Percentiles rank a stretch among this genome's conserved stretches.
Evolutionary conservation across 305 asterid genomes (phyloP).

Genomic region (Fraxinus floribunda): DNA sequence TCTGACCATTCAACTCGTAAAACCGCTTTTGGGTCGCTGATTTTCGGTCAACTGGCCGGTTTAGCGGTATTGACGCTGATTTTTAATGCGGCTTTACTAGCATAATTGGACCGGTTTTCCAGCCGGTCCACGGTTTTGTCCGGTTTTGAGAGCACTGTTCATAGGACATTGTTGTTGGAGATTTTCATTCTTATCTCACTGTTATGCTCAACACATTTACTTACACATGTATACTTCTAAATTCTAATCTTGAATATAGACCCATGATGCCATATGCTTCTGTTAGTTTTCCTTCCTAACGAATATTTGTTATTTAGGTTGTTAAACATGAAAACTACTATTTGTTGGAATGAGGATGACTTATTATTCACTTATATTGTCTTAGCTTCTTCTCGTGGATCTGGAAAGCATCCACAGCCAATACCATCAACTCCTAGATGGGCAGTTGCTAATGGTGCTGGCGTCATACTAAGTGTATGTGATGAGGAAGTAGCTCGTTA

Average conservation of each 20-base stretch:
- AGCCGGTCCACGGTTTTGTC: not conserved
- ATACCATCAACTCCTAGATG: conserved; percentile 98
- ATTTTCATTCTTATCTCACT: not conserved
- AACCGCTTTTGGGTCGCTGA: not conserved
- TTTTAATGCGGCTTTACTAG: not conserved
- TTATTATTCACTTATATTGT: conserved; percentile 19
- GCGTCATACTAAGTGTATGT: conserved; percentile 98
- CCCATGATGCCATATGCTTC: not conserved
- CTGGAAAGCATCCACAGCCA: conserved; percentile 99
- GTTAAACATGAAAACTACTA: conserved; percentile 11
- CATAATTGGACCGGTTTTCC: not conserved
- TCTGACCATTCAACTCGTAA: not conserved
- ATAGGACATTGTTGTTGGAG: not conserved
- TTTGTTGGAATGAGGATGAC: conserved; percentile 18
- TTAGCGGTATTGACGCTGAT: not conserved
- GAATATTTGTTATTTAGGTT: not conserved
- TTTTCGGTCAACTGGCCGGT: not conserved
- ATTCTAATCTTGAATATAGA: not conserved
- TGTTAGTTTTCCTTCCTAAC: conserved; percentile 4
- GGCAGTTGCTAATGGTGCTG: conserved; percentile 99
- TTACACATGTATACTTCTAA: not conserved
- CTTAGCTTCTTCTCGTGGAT: conserved; percentile 90
- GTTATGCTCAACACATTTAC: not conserved
- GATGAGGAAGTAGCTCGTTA: conserved; percentile 98
- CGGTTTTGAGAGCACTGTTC: not conserved